phyloP scores from a whole-genome alignment of 805 yeast genomes.

The Kazachstania africana region DNA sequence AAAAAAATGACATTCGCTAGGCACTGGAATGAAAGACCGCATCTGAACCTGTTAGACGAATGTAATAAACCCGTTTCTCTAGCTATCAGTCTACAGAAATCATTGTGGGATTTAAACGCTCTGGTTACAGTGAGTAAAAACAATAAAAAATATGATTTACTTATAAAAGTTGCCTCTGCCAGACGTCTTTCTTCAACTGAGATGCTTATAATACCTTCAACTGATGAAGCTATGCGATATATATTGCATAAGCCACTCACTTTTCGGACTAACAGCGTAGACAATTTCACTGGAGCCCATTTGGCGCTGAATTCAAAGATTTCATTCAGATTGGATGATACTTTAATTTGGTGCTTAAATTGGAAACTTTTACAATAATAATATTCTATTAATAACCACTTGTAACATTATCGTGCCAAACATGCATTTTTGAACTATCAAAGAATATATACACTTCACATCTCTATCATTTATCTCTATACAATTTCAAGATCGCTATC shows the following conservation, averaged over 20 bases:
- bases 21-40: too few relatives aligned
- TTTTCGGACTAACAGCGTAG: neutral
- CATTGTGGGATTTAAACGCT: neutral
- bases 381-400: neutral
- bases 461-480: constrained; percentile 3
- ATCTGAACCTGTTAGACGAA: too few relatives aligned
- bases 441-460: too few relatives aligned
- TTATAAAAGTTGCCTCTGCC: neutral
- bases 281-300: neutral
- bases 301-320: constrained; percentile 4
- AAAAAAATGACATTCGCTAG: too few relatives aligned
- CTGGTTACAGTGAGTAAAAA: neutral
- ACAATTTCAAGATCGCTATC: constrained; percentile 26
- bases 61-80: too few relatives aligned
- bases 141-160: neutral
- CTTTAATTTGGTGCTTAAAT: constrained; percentile 5
- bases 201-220: neutral
- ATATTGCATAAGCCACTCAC: constrained; percentile 1
- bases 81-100: too few relatives aligned
- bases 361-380: constrained; percentile 5
- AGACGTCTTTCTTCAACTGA: neutral
- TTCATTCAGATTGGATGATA: constrained; percentile 1
- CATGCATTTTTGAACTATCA: too few relatives aligned
- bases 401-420: neutral
- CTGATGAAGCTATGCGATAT: neutral